Evolutionary conservation across 306 rosid genomes (phyloP), one percentile per base, ranked within the genome.

Genomic region (Begonia peltatifolia): DNA sequence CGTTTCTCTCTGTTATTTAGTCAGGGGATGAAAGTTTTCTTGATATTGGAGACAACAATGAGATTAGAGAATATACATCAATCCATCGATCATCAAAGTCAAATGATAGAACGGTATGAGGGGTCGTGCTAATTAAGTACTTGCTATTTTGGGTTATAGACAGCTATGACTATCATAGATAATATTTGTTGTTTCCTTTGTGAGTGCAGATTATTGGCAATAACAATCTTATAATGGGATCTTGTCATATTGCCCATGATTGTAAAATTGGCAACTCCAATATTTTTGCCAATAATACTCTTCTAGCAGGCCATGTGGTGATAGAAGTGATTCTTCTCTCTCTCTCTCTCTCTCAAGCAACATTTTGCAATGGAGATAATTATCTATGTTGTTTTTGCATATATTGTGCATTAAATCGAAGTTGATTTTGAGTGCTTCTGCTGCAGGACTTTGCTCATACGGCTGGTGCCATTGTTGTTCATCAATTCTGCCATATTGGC

Each of bases 161-260:
- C 38, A 30, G 6, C 8, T 30, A 7, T 5, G 1, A 7, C 8
- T 7, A 30, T 30, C 9, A 36, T 53, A 17, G 41, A 35, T 54
- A 53, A 38, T 12, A 42, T 48, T 12, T 49, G 54, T 53, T 6
- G 38, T n/a, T 35, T 44, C 35, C 12, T 3, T 57, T 20, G 9
- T 22, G 13, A 16, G 12, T 41, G 55, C 84, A 90, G 95, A 92
- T 81, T 67, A 71, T 90, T 69, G 93, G 99, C 14, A 72, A 81
- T 50, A 74, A 64, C 62, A 90, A 90, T 83, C 87, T 90, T 47
- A 83, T 90, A 52, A 90, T 90, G 99, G 99, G 99, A 50, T 81
- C 92, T 50, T 80, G 92, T 77, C 99, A 83, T 73, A 79, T 90
- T 67, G 99, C 99, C 62, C 95, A 86, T 59, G 95, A 90, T 64